Evolutionary conservation across 331 rosid species (phyloP), one percentile per base, ranked within the genome.

Genomic region (Saraca asoca): DNA sequence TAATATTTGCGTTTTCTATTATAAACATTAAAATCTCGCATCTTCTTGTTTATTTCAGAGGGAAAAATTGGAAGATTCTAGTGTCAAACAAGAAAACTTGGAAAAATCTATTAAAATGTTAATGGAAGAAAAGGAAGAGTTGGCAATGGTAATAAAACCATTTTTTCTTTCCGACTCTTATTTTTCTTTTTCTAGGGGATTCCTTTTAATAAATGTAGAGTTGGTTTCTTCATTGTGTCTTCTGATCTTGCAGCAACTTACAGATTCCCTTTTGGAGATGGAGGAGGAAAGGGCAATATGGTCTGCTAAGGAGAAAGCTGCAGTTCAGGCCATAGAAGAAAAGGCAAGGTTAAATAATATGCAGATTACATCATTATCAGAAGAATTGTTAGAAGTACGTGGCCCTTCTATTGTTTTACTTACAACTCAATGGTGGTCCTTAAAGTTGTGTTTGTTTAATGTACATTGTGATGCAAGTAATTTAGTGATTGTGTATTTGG

Each of bases 261-360:
- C 97, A 51, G 86, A 93, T 78, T 80, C 97, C 67, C 96, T 93
- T 72, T 78, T 93, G 78, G 90, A 80, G 78, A 84, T 84, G 82
- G 97, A 93, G 81, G 98, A 93, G 81, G 97, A 85, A 78, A 93
- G 82, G 66, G 97, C 91, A 76, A 68, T 90, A 56, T 84, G 96
- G 95, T 79, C 85, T 13, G 75, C 90, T 16, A 93, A 90, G 69
- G 95, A 84, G 86, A 93, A 83, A 75, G 90, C 75, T 74, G 75
- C 86, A 51, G 66, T 85, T 76, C 80, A 78, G 78, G 82, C 86
- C 64, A 78, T 86, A 58, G 91, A 84, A 79, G 88, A 86, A 70
- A 82, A 79, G 68, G 60, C 84, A 63, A 79, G 61, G 73, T 59
- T 78, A 71, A 84, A 84, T 65, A 74, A 75, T 31, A 51, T n/a